Base-by-base conservation (phyloP, 2,329 filamentous ascomycete genomes). In the Hypoxylon sp. region DNA sequence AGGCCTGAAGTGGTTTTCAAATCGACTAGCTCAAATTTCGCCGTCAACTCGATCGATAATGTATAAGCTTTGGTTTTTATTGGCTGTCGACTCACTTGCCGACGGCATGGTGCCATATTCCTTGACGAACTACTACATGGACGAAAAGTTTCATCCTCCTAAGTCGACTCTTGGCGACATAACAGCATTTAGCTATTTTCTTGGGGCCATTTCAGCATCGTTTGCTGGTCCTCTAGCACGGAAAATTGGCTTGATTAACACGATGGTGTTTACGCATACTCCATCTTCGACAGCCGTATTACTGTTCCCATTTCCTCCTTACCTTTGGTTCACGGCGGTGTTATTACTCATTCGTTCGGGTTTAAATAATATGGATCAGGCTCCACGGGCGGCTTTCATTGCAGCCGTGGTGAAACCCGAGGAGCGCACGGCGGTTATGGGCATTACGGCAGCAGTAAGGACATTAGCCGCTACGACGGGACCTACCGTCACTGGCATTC, bases 391-490 rank as follows among this genome's bases (percentile, higher is more conserved):
- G 0, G 89, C 90, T 0, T 88, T 92, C 63, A 90, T 92, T 54
- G 88, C 90, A 0, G 89, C 89, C 0, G 88, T 91, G 0, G 89
- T 92, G 2, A 86, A 84, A 68, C 86, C 89, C 0, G 85, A 88
- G 59, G 90, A 92, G 77, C 82, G 90, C 1, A 92, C 90, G 0
- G 90, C 89, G 0, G 88, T 90, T n/a, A 90, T 92, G 88, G 90
- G 90, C 11, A 89, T 92, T 71, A 91, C 89, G 0, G 83, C 81
- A 51, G 88, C 88, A 74, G 65, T 91, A 29, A 82, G 89, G 5
- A 91, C 88, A 0, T 73, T 91, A 10, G 87, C 88, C 0, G 84
- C 87, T 67, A 88, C 82, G 63, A 76, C 82, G 0, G 83, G 88
- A 0, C 88, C 88, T 0, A 85, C 80, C 0, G 74, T 89, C 1